phyloP scores from a whole-genome alignment of 1,139 yeast genomes.

The Kazachstania sp. region DNA sequence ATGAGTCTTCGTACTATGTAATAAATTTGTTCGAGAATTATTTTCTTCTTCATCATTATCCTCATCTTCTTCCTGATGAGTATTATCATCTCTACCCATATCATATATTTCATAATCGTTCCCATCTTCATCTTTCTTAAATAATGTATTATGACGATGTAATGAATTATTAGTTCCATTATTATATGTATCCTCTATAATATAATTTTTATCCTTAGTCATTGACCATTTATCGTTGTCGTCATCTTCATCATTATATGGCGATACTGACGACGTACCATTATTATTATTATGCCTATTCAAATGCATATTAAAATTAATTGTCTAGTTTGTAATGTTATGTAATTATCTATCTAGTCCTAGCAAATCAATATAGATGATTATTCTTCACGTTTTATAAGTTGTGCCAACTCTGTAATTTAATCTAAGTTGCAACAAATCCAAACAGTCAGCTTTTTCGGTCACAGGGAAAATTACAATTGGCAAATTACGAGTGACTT shows the following conservation, averaged over 20 bases:
- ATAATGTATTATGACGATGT: neutral
- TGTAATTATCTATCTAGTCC: too few species aligned
- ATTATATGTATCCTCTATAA: neutral
- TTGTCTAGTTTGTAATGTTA: too few species aligned
- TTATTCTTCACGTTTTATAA: too few species aligned
- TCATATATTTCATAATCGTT: neutral
- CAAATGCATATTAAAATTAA: too few species aligned
- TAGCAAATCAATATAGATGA: too few species aligned
- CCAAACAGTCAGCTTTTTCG: too few species aligned
- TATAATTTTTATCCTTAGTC: neutral
- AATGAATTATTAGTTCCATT: neutral
- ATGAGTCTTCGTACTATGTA: conserved; percentile 20
- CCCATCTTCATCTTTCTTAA: neutral
- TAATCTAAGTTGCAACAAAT: too few species aligned
- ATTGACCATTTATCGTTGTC: neutral
- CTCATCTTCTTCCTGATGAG: conserved; percentile 3
- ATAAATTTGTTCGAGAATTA: conserved; percentile 12
- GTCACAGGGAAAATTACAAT: too few species aligned
- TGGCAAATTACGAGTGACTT: too few species aligned
- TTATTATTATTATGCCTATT: too few species aligned
- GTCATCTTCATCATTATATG: neutral
- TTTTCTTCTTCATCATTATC: conserved; percentile 8
- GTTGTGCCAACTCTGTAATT: too few species aligned
- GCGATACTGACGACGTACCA: too few species aligned
- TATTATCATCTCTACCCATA: neutral